Evolutionary conservation across 345 rosid species (phyloP).

Genomic region (Citrus medica): DNA sequence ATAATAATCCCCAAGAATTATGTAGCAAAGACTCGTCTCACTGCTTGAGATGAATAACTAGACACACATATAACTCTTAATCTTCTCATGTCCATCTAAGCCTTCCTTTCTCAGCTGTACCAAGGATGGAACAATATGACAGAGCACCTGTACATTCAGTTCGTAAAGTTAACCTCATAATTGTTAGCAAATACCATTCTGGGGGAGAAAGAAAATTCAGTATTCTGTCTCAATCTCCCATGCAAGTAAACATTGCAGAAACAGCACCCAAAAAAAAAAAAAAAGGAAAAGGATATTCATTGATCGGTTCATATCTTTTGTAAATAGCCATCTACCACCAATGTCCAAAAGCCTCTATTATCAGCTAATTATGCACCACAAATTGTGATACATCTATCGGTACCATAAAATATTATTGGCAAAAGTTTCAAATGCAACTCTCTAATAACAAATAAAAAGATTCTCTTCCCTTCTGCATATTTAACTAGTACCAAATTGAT

Average conservation of each 20-base stretch:
- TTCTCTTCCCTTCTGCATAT: not conserved
- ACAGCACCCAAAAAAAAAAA: not conserved
- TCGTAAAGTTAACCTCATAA: constrained; percentile 9
- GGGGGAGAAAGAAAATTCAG: not conserved
- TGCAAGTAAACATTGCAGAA: not conserved
- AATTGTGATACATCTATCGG: not conserved
- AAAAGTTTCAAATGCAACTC: not conserved
- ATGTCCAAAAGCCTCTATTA: not conserved
- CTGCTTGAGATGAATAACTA: constrained; percentile 67
- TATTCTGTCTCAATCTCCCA: not conserved
- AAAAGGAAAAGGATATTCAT: too few relatives aligned
- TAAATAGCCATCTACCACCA: not conserved
- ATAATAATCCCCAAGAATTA: constrained; percentile 15
- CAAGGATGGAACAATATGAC: constrained; percentile 85
- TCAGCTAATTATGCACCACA: not conserved
- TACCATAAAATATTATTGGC: not conserved
- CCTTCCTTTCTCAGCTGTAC: constrained; percentile 97
- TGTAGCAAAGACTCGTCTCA: constrained; percentile 51
- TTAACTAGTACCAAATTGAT: not conserved
- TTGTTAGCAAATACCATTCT: not conserved
- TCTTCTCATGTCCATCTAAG: constrained; percentile 93
- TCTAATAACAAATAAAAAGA: not conserved
- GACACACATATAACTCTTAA: constrained; percentile 99
- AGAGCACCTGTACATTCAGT: constrained; percentile 58
- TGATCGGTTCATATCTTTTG: not conserved